Base-by-base conservation (phyloP, 1,284 basidiomycete species). In the Amylostereum areolatum region DNA sequence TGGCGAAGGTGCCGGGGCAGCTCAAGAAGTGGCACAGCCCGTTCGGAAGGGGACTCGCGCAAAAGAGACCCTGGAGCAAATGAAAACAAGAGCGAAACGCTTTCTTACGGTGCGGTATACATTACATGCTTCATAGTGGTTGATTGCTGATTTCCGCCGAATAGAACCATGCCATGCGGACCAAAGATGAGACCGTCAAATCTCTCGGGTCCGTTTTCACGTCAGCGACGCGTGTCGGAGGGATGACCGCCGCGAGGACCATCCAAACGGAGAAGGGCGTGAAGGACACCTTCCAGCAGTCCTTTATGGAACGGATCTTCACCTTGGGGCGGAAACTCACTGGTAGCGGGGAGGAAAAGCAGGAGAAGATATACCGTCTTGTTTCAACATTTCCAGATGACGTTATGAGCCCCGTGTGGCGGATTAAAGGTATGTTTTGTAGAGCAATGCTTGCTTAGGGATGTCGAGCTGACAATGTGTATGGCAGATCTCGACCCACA, bases 401-500 rank as follows among this genome's bases (percentile, higher is more conserved):
- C 5, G 27, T 48, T 1, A 48, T 37, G 3, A 62, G 54, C 33
- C 59, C 59, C 1, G 52, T 59, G 1, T 56, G 52, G 55, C 34
- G 48, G 0, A 56, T 62, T 12, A 37, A 46, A 37, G 56, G 58
- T 58, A 8, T n/a, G n/a, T n/a, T n/a, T n/a, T n/a, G n/a, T 35
- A n/a, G n/a, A 9, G 34, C 34, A 9, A n/a, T 4, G 12, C 35
- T 30, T 12, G 37, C 37, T 5, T 25, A 39, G 9, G 8, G 34
- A 8, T 35, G 34, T 35, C 8, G 9, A 35, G n/a, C n/a, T 39
- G 11, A n/a, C n/a, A 6, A 36, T 12, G 12, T 36, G 28, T 30
- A 43, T 44, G 4, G 12, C 29, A 69, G 66, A 54, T 25, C 48
- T 69, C 9, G 61, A 70, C 52, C 59, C 63, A 0, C 59, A 66